These are phyloP conservation scores for Coemansia sp. DNA, from an alignment of 192 early-diverging fungal species.

Conservation along the genomic window DNA sequence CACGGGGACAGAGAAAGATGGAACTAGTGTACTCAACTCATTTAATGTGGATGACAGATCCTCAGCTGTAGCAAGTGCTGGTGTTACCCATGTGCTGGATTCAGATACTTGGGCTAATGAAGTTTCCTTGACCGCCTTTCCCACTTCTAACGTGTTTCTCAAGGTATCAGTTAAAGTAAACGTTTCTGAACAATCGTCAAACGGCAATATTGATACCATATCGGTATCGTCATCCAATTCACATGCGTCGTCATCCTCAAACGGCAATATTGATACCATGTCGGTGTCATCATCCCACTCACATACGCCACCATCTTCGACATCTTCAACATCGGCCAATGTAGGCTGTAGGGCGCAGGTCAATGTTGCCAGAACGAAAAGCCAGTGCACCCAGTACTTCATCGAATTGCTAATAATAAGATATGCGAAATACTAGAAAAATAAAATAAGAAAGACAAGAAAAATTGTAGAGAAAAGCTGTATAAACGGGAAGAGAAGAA, in stretches of 20 bases:
- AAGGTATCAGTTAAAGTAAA: background rate
- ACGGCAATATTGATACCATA: background rate
- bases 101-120: background rate
- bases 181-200: background rate
- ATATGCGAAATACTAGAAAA: background rate
- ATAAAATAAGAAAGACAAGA: background rate
- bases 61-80: background rate
- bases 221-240: background rate
- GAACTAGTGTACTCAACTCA: background rate
- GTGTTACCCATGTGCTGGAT: background rate
- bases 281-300: too few relatives aligned
- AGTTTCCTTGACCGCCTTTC: slow-evolving; percentile 3
- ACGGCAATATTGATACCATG: background rate
- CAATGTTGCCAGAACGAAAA: background rate
- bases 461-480: background rate
- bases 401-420: background rate
- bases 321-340: too few relatives aligned
- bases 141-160: background rate
- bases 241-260: background rate
- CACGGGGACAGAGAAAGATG: background rate
- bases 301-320: too few relatives aligned
- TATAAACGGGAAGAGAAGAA: background rate
- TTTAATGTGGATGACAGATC: background rate
- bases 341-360: background rate
- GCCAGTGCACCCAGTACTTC: slow-evolving; percentile 1